Evolutionary conservation across 352 stramenopile species (phyloP), one percentile per base, ranked within the genome.

Genomic region (Globisporangium polare): DNA sequence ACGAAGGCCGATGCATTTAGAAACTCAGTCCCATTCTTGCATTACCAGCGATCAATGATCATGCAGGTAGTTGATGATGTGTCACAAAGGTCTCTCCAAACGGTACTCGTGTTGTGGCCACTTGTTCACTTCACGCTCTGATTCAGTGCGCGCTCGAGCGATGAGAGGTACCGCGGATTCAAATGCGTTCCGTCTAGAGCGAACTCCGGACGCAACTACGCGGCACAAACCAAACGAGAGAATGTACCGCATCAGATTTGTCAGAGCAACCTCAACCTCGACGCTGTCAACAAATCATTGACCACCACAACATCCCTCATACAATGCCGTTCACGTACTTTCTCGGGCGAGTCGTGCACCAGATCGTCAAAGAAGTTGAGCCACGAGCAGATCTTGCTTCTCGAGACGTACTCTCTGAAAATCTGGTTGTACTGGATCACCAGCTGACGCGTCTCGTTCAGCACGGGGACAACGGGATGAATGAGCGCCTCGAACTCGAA

Each of bases 321-420:
- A 27, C 17, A 15, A 51, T 24, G n/a, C 27, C 27, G 10, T 51
- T 20, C 27, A 10, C 29, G 17, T 62, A 90, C 80, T 72, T 90
- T 79, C 24, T 66, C 62, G 10, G 72, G 77, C 2, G 52, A 68
- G 33, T 60, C 62, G 41, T 75, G 68, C 3, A 97, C 45, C 6
- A 97, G 67, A 12, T 84, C 70, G 52, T 96, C 85, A 57, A 97
- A 96, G 62, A 95, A 93, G 60, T 98, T 85, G 26, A 98, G 72
- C 90, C 92, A 98, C 66, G 60, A 73, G 74, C 80, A 89, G 15
- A 77, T 65, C 49, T 63, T 56, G 56, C 74, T 89, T 1, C 69
- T 71, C 5, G 46, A 17, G 9, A 88, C 85, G 13, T 31, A 53
- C 15, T 65, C 47, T 17, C 78, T 61, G 42, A 93, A 91, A 45